phyloP scores from a whole-genome alignment of 495 filamentous ascomycete species.

The Schizothecium vesticola region DNA sequence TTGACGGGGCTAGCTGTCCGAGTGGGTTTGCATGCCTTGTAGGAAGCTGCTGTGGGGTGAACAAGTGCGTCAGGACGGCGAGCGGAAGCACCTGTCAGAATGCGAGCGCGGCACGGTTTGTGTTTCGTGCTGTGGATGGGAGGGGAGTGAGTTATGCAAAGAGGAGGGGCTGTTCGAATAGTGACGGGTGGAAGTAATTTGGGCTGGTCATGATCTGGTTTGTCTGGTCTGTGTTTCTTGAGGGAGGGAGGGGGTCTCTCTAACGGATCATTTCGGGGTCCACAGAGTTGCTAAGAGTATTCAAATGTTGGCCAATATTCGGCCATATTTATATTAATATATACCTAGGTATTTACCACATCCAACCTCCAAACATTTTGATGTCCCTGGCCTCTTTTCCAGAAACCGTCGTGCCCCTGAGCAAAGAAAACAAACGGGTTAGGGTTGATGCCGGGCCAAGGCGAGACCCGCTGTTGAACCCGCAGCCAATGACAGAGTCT shows the following conservation, averaged over 20 bases:
- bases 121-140: not conserved
- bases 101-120: not conserved
- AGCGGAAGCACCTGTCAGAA: slow-evolving; percentile 1
- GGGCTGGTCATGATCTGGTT: not conserved
- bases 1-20: not conserved
- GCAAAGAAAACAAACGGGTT: not conserved
- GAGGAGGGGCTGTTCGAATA: not conserved
- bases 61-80: slow-evolving; percentile 7
- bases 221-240: not conserved
- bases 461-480: not conserved
- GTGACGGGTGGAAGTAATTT: not conserved
- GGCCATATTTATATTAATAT: no score
- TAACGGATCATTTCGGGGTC: not conserved
- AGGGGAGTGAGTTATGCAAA: not conserved
- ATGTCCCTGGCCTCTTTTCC: no score
- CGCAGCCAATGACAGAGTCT: not conserved
- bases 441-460: not conserved
- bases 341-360: no score
- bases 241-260: not conserved
- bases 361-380: not conserved
- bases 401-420: not conserved
- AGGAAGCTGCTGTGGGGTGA: slow-evolving; percentile 10
- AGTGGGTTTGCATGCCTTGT: slow-evolving; percentile 6
- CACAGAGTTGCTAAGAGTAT: no score
- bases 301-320: not conserved